Conservation (phyloP, 805 yeast genomes). For the Candida hungchunana region DNA sequence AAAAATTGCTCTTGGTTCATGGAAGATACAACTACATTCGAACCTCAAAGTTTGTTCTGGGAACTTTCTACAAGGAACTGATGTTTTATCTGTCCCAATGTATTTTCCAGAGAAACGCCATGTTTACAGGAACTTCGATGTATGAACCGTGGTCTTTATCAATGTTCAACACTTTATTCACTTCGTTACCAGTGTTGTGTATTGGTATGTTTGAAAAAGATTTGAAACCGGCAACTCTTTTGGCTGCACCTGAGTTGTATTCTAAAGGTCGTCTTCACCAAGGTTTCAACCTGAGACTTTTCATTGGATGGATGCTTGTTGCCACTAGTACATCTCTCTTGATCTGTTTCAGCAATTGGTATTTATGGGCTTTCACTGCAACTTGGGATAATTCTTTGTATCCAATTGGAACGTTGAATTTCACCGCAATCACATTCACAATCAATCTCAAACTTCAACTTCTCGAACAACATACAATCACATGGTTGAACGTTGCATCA, state of each 20-base stretch:
- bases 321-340: constrained; percentile 72
- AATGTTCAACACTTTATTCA: constrained; percentile 94
- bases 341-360: constrained; percentile 61
- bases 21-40: constrained; percentile 94
- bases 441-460: constrained; percentile 78
- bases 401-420: constrained; percentile 76
- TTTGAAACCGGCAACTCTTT: constrained; percentile 76
- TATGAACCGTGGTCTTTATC: constrained; percentile 96
- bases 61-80: constrained; percentile 93
- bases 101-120: constrained; percentile 76
- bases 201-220: constrained; percentile 96
- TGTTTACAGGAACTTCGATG: constrained; percentile 89
- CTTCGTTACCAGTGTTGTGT: constrained; percentile 86
- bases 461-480: constrained; percentile 74
- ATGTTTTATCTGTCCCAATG: constrained; percentile 86
- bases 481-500: constrained; percentile 63
- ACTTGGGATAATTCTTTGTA: constrained; percentile 70
- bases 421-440: constrained; percentile 64
- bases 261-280: constrained; percentile 67
- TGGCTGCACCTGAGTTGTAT: constrained; percentile 91
- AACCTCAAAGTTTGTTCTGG: constrained; percentile 84
- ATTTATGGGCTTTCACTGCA: constrained; percentile 69
- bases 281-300: constrained; percentile 67
- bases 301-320: constrained; percentile 71
- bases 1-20: constrained; percentile 83